These are phyloP conservation scores for Claviceps humidiphila DNA, from an alignment of 2,329 filamentous ascomycete species.

Conservation along the genomic window DNA sequence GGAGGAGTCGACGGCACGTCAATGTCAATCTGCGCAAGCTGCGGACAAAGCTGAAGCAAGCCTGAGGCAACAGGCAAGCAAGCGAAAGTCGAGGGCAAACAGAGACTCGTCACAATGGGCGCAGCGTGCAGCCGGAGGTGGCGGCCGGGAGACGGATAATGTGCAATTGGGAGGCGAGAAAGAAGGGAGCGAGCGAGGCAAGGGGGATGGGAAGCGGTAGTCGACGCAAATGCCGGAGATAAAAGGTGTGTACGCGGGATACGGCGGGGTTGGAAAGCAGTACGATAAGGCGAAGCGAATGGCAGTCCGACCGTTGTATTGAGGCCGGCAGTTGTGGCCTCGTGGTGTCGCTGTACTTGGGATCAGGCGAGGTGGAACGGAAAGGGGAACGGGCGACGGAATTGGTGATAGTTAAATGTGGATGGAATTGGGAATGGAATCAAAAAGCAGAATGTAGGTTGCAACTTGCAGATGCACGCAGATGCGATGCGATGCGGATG, in stretches of 20 bases:
- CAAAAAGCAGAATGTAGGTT: background rate
- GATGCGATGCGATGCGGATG: background rate
- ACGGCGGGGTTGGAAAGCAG: background rate
- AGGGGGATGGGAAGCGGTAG: background rate
- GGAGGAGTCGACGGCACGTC: background rate
- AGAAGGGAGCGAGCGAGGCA: background rate
- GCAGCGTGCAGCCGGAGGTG: background rate
- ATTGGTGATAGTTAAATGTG: too few species aligned
- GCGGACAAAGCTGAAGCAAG: too few species aligned
- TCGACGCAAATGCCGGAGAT: background rate
- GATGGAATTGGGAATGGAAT: background rate
- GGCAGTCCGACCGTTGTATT: background rate
- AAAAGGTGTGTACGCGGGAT: background rate
- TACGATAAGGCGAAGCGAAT: background rate
- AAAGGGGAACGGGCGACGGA: too few species aligned
- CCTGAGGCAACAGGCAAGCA: too few species aligned
- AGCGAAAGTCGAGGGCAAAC: too few species aligned
- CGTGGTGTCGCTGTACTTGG: too few species aligned
- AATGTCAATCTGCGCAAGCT: background rate
- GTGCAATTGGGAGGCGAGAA: background rate
- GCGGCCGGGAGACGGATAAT: background rate
- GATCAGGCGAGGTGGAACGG: background rate
- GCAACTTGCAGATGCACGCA: background rate
- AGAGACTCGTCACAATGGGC: background rate
- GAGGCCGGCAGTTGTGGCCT: background rate